A percentile compares a stretch with the other conserved stretches of the same genome.
These are phyloP conservation scores for Corrigiola litoralis DNA, from an alignment of 179 eudicot genomes.

Conservation along the genomic window DNA sequence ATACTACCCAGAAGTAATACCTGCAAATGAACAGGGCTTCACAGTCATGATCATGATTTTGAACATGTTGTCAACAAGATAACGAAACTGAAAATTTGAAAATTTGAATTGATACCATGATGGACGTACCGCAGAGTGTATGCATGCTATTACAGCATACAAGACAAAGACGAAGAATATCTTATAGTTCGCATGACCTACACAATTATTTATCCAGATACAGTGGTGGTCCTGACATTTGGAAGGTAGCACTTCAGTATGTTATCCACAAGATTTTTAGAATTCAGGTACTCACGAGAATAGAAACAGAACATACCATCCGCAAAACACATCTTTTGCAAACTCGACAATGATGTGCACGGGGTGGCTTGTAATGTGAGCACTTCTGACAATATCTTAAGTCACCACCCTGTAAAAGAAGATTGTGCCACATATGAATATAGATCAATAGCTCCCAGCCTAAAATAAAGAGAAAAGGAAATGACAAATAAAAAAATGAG, in stretches of 20 bases:
- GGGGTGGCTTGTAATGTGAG: constrained; percentile 90
- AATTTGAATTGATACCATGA: neutral
- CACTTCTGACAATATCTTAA: constrained; percentile 96
- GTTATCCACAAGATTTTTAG: neutral
- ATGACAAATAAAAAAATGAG: too few relatives aligned
- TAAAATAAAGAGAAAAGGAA: neutral
- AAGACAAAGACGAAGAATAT: constrained; percentile 76
- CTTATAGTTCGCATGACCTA: constrained; percentile 93
- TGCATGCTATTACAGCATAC: constrained; percentile 77
- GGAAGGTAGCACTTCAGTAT: constrained; percentile 27
- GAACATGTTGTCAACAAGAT: neutral
- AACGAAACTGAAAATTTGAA: neutral
- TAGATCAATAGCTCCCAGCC: neutral
- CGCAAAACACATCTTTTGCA: constrained; percentile 88
- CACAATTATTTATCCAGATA: constrained; percentile 94
- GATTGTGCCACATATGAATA: neutral
- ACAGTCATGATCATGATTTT: neutral
- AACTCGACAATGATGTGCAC: constrained; percentile 95
- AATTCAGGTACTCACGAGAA: constrained; percentile 10
- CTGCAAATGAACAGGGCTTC: constrained; percentile 34
- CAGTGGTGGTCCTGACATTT: constrained; percentile 92
- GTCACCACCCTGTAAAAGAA: constrained; percentile 75
- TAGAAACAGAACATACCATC: constrained; percentile 55
- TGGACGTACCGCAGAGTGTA: constrained; percentile 77
- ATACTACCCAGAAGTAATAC: constrained; percentile 81